These are phyloP conservation scores for Capsicum pubescens DNA, from an alignment of 257 asterid genomes.

Conservation along the genomic window DNA sequence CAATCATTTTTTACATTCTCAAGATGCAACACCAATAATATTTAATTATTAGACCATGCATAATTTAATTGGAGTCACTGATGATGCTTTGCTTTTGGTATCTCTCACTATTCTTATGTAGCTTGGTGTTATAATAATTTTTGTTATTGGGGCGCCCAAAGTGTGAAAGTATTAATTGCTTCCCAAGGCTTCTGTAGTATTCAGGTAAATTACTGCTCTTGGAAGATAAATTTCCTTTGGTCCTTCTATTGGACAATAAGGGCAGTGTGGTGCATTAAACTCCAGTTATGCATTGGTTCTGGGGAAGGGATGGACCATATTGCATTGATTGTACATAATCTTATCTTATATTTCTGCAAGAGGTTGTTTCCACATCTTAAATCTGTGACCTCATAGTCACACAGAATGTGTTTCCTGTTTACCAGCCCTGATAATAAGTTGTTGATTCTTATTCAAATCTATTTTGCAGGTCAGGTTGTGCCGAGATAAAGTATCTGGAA, in stretches of 20 bases:
- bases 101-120: background rate
- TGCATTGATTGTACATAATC: background rate
- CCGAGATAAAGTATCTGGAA: constrained; percentile 69
- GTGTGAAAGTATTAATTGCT: background rate
- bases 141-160: background rate
- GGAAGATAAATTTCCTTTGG: background rate
- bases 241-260: constrained; percentile 20
- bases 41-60: too few species aligned
- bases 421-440: constrained; percentile 11
- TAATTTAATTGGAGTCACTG: background rate
- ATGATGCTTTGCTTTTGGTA: background rate
- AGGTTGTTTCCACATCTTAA: background rate
- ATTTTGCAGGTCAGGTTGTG: constrained; percentile 76
- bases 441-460: constrained; percentile 31
- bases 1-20: background rate
- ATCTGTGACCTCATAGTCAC: background rate
- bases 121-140: background rate
- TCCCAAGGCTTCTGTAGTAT: background rate
- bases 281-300: background rate
- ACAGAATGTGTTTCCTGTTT: background rate
- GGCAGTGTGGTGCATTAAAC: background rate
- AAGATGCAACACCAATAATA: too few species aligned
- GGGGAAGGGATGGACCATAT: background rate
- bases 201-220: background rate
- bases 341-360: background rate